These are phyloP conservation scores for Solidago caesia DNA, from an alignment of 129 eudicot species.

Conservation along the genomic window DNA sequence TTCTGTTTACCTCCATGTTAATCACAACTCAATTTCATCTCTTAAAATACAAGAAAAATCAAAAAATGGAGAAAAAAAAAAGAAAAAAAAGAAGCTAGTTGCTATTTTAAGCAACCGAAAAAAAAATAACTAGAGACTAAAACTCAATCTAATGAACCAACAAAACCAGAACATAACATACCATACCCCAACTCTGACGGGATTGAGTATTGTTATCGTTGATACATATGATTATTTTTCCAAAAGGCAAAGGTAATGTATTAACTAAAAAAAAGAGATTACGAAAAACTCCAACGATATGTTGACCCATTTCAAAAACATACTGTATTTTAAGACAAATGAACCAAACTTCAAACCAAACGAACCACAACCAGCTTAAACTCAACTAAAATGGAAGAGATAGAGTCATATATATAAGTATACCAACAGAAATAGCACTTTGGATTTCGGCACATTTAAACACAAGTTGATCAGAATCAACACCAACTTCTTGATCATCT, in stretches of 20 bases:
- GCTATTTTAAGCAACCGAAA: not conserved
- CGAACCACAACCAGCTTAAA: not conserved
- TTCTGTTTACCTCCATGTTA: too few species aligned
- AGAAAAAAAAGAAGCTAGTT: not conserved
- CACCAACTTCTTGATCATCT: slow-evolving; percentile 50
- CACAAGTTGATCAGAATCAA: slow-evolving; percentile 41
- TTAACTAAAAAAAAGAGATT: too few species aligned
- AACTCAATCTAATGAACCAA: not conserved
- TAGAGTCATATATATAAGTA: not conserved
- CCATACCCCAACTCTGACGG: too few species aligned
- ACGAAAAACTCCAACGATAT: too few species aligned
- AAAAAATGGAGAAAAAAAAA: too few species aligned
- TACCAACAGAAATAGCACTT: slow-evolving; percentile 52
- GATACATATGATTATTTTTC: too few species aligned
- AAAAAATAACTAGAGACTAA: not conserved
- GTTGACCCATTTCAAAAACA: too few species aligned
- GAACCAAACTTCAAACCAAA: not conserved
- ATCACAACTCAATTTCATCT: too few species aligned
- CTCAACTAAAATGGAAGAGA: not conserved
- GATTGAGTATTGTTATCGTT: too few species aligned
- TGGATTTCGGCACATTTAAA: slow-evolving; percentile 58
- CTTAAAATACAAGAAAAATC: too few species aligned
- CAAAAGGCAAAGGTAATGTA: too few species aligned
- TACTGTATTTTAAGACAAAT: not conserved
- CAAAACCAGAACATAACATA: too few species aligned